Base-by-base conservation (phyloP, 1,139 yeast genomes). In the Debaryomycetaceae sp. region DNA sequence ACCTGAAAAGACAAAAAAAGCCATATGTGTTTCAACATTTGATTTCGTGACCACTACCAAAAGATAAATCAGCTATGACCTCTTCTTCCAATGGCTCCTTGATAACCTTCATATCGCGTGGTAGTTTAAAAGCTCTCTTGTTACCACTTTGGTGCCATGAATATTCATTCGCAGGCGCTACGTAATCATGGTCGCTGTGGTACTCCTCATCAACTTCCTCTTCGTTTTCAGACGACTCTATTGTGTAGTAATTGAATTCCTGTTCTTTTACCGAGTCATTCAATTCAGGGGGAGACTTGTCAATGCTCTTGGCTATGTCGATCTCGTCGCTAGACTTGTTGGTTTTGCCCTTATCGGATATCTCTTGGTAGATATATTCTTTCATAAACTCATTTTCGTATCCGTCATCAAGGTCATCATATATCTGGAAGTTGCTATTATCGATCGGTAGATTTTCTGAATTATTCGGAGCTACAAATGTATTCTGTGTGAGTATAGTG, bases 361-460 rank as follows among this genome's bases (percentile, higher is more conserved):
- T 15, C 14, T 34, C 17, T 13, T 17, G 31, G 13, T 36, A 29
- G 8, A 36, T 31, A 16, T 42, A 36, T 5, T 40, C 39, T 17
- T 37, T 44, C 48, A 52, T 48, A 41, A 59, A 59, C 36, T 57
- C 53, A 35, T 51, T 50, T 38, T 57, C 65, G 39, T 59, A 58
- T 16, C 62, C 63, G 41, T 58, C 62, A 39, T 58, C 59, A 33
- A 54, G 43, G 31, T 62, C 61, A 34, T 52, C 59, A 43, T 51
- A 53, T 7, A 46, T 34, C 22, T 31, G 38, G 15, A 37, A 32
- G 28, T 28, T 22, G 16, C 17, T 33, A n/a, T 34, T 33, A 31
- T 26, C 28, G n/a, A 32, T 35, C 8, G 40, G 34, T 11, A 16
- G 19, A 17, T 40, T 40, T 16, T 34, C 41, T 17, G 37, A 32